Evolutionary conservation across 306 rosid species (phyloP).

Genomic region (Prunus dulcis): DNA sequence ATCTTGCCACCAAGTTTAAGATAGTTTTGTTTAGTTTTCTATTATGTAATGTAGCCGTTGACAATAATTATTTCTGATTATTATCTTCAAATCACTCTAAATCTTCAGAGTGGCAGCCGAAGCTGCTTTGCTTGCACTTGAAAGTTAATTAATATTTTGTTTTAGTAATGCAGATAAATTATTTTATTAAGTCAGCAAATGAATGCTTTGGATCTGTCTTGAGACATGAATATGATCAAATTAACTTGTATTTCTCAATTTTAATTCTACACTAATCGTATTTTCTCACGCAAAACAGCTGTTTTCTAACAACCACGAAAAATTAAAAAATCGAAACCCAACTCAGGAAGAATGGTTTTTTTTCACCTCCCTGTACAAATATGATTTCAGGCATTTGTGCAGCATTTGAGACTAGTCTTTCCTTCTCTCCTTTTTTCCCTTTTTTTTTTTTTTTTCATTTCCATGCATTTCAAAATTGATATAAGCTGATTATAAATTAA

Average conservation of each 20-base stretch:
- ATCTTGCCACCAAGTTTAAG: conserved; percentile 31
- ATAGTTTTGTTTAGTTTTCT: conserved; percentile 25
- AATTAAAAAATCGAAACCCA: no score
- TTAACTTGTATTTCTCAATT: background rate
- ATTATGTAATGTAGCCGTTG: conserved; percentile 33
- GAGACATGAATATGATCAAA: background rate
- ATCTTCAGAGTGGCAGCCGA: background rate
- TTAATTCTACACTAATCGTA: background rate
- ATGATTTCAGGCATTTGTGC: no score
- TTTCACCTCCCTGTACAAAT: no score
- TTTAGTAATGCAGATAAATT: no score
- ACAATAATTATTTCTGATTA: conserved; percentile 2
- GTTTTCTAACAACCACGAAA: no score
- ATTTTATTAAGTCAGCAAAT: no score
- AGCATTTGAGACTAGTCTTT: no score
- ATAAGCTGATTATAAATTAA: background rate
- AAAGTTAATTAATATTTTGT: no score
- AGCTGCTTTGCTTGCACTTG: background rate
- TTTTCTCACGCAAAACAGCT: background rate
- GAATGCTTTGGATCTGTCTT: background rate
- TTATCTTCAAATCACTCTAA: background rate
- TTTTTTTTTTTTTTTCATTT: background rate
- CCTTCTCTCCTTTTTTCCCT: no score
- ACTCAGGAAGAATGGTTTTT: no score
- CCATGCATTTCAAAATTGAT: background rate